Conservation (phyloP, 192 early-diverging fungal species). For the Borealophlyctis nickersoniae region DNA sequence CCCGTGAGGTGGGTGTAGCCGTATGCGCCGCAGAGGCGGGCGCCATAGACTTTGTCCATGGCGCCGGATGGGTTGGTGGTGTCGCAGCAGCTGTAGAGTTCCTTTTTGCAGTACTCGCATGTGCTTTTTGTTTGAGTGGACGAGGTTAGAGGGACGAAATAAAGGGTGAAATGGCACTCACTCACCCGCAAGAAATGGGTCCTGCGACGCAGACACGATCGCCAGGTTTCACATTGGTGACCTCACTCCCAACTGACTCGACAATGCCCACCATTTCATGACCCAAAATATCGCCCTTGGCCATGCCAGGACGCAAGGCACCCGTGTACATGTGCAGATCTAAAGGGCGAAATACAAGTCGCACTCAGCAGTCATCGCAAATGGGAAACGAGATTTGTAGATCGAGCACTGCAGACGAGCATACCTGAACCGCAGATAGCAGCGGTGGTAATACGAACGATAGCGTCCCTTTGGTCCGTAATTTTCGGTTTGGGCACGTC, state of each 20-base stretch:
- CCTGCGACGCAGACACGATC: conserved; percentile 47
- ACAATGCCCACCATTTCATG: conserved; percentile 52
- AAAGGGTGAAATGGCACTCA: conserved; percentile 36
- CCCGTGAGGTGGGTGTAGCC: conserved; percentile 51
- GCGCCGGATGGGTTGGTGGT: conserved; percentile 38
- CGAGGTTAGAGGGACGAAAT: too few relatives aligned
- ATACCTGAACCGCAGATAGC: conserved; percentile 53
- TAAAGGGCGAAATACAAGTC: too few relatives aligned
- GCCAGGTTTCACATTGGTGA: conserved; percentile 45
- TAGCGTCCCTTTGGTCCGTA: conserved; percentile 36
- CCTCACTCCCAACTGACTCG: conserved; percentile 37
- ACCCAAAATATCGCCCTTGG: conserved; percentile 46
- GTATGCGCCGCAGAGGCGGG: conserved; percentile 41
- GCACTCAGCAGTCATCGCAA: too few relatives aligned
- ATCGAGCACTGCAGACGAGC: too few relatives aligned
- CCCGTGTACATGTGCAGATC: too few relatives aligned
- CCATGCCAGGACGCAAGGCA: too few relatives aligned
- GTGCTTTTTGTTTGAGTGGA: too few relatives aligned
- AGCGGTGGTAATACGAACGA: conserved; percentile 40
- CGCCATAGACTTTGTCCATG: conserved; percentile 51
- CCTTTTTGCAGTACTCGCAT: conserved; percentile 45
- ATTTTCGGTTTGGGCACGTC: conserved; percentile 34
- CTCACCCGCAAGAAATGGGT: too few relatives aligned
- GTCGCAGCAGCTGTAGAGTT: conserved; percentile 44
- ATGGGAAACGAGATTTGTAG: too few relatives aligned